phyloP scores from a whole-genome alignment of 176 grass and related monocot species.

The Sorghum bicolor region DNA sequence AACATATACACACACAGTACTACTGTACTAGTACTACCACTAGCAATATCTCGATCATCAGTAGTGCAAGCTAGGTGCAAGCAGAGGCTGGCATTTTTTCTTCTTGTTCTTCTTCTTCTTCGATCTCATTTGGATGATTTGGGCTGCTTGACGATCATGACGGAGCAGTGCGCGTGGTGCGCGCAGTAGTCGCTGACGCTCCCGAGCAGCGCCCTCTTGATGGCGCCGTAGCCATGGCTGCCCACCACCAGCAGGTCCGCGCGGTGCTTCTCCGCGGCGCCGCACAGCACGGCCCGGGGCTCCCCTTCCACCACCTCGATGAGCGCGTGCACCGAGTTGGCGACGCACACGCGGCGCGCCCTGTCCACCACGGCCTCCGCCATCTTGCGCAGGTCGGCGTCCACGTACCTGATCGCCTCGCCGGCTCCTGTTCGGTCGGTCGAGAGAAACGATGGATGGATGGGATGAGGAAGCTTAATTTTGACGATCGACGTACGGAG shows the following conservation, averaged over 20 bases:
- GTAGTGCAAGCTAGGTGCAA: too few species aligned
- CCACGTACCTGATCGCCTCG: constrained; percentile 45
- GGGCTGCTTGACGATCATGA: constrained; percentile 64
- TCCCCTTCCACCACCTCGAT: constrained; percentile 63
- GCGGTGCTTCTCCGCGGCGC: constrained; percentile 46
- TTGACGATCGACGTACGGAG: too few species aligned
- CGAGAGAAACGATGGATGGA: too few species aligned
- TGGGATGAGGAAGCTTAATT: too few species aligned
- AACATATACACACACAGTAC: too few species aligned
- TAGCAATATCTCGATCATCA: too few species aligned
- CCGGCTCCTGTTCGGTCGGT: neutral
- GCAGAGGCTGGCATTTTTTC: too few species aligned
- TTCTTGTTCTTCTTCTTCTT: too few species aligned
- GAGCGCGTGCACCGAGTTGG: constrained; percentile 40
- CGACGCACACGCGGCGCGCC: constrained; percentile 42
- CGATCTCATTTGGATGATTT: constrained; percentile 28
- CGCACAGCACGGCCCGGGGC: constrained; percentile 46
- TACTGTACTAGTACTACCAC: too few species aligned
- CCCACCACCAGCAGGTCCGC: constrained; percentile 52
- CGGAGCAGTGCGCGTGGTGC: constrained; percentile 55
- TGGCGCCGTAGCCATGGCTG: constrained; percentile 64
- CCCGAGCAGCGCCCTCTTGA: constrained; percentile 60
- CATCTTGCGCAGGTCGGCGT: constrained; percentile 44
- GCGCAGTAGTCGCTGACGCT: constrained; percentile 83
- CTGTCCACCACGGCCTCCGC: constrained; percentile 41